phyloP scores from a whole-genome alignment of 2,329 filamentous ascomycete genomes.

The Pseudogymnoascus sp. region DNA sequence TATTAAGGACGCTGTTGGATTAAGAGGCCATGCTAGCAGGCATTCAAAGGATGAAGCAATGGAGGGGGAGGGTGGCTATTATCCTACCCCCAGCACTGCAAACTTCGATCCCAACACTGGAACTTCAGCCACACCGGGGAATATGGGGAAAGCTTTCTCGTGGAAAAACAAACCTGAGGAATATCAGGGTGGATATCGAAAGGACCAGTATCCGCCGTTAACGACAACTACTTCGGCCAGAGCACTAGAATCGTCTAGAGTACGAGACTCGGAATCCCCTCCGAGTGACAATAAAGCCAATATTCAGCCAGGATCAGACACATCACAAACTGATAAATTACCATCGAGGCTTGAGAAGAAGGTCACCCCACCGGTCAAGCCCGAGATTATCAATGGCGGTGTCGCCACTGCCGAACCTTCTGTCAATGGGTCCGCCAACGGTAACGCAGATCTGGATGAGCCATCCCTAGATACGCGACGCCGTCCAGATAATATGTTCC shows the following conservation, averaged over 20 bases:
- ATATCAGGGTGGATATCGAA: conserved; percentile 33
- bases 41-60: conserved; percentile 46
- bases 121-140: conserved; percentile 17
- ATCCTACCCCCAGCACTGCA: conserved; percentile 16
- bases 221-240: conserved; percentile 4
- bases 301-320: conserved; percentile 10
- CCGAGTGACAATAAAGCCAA: conserved; percentile 12
- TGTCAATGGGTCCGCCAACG: conserved; percentile 48
- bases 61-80: conserved; percentile 18
- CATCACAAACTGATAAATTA: neutral
- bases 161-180: conserved; percentile 58
- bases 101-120: conserved; percentile 11
- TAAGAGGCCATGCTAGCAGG: conserved; percentile 40
- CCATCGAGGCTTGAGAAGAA: neutral
- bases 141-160: conserved; percentile 44
- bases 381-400: conserved; percentile 17
- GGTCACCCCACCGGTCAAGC: neutral
- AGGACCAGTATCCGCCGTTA: conserved; percentile 14
- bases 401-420: conserved; percentile 41
- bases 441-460: conserved; percentile 50
- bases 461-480: conserved; percentile 41
- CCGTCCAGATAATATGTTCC: neutral
- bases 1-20: conserved; percentile 75
- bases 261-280: conserved; percentile 11
- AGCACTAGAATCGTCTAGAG: conserved; percentile 1